These are phyloP conservation scores for Leccinum disarticulatum DNA, from an alignment of 768 basidiomycete genomes.

Conservation along the genomic window DNA sequence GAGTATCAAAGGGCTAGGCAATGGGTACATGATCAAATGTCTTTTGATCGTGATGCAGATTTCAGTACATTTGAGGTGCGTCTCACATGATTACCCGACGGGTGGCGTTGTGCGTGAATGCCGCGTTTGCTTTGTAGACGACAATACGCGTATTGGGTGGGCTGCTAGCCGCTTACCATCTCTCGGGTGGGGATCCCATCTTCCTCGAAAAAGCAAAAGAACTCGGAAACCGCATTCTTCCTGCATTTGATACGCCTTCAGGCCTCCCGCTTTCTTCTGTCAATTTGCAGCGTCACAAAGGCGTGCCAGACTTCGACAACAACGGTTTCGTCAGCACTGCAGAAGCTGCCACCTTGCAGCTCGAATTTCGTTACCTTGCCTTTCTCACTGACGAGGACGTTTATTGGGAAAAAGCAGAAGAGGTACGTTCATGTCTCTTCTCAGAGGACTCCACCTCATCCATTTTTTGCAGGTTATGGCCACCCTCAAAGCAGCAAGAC, in stretches of 20 bases:
- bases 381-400: constrained; percentile 69
- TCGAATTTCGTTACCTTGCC: constrained; percentile 89
- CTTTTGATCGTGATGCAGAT: constrained; percentile 73
- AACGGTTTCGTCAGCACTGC: constrained; percentile 71
- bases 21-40: constrained; percentile 71
- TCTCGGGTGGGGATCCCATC: constrained; percentile 64
- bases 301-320: constrained; percentile 59
- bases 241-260: constrained; percentile 76
- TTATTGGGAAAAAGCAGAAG: constrained; percentile 83
- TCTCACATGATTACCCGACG: not conserved
- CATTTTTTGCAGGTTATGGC: constrained; percentile 55
- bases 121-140: constrained; percentile 49
- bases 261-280: constrained; percentile 81
- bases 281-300: constrained; percentile 65
- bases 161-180: constrained; percentile 80
- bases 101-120: constrained; percentile 1
- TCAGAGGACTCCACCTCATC: not conserved
- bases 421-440: constrained; percentile 38
- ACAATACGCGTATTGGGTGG: constrained; percentile 93
- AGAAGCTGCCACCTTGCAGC: constrained; percentile 85
- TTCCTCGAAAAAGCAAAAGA: constrained; percentile 79
- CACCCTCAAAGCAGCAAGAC: constrained; percentile 58
- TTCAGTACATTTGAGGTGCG: constrained; percentile 92
- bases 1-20: constrained; percentile 76
- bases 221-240: constrained; percentile 82